These are phyloP conservation scores for Leucocoprinus sp. DNA, from an alignment of 768 basidiomycete genomes.

Conservation along the genomic window DNA sequence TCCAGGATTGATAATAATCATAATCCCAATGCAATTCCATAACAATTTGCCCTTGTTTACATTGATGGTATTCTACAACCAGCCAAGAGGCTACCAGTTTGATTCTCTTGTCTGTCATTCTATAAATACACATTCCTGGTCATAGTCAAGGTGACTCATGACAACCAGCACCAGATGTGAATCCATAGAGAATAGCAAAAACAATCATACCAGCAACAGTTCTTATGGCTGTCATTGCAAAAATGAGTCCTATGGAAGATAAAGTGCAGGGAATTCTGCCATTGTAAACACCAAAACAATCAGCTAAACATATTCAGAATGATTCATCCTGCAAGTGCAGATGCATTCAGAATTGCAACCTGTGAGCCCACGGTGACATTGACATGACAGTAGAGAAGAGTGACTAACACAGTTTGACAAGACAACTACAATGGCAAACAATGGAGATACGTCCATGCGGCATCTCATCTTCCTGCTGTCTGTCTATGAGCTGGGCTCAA, in stretches of 20 bases:
- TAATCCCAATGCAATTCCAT: too few species aligned
- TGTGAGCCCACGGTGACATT: conserved; percentile 1
- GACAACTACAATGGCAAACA: conserved; percentile 7
- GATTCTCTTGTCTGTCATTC: too few species aligned
- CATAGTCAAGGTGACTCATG: too few species aligned
- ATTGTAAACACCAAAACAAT: conserved; percentile 18
- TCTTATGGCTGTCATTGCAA: conserved; percentile 25
- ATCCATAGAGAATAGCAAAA: conserved; percentile 19
- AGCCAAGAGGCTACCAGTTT: too few species aligned
- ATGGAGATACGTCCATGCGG: conserved; percentile 20
- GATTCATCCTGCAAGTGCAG: conserved; percentile 19
- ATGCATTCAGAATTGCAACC: conserved; percentile 20
- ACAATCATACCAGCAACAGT: conserved; percentile 20
- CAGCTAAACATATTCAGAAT: conserved; percentile 17
- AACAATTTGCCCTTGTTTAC: too few species aligned
- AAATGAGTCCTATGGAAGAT: conserved; percentile 22
- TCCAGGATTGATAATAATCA: too few species aligned
- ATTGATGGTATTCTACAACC: too few species aligned
- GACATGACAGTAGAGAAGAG: not conserved
- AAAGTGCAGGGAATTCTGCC: conserved; percentile 19
- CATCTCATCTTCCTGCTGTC: conserved; percentile 53
- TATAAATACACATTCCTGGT: too few species aligned
- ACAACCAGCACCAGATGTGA: conserved; percentile 12
- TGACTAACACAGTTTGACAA: conserved; percentile 22
- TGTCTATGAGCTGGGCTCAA: conserved; percentile 41